Conservation (phyloP, 23 red algal species). For the Agarophyton chilense region DNA sequence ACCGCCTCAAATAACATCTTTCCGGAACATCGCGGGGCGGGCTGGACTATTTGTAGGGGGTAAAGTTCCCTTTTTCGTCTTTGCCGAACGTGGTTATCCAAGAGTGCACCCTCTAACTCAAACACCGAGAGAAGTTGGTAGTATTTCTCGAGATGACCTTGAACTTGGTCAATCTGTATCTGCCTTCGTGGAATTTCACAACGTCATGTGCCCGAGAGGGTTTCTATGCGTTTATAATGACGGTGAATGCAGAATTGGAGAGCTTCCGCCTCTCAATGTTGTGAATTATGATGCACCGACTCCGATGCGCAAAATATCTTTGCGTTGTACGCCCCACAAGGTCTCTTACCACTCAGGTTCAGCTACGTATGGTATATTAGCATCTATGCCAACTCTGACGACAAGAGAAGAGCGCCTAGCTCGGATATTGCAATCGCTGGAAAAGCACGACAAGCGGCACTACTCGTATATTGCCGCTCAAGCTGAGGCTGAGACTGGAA, state of each 20-base stretch:
- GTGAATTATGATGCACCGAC: slow-evolving; percentile 66
- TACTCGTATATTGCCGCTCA: slow-evolving; percentile 56
- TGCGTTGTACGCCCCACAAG: slow-evolving; percentile 73
- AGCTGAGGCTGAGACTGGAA: slow-evolving; percentile 70
- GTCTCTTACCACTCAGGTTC: slow-evolving; percentile 75
- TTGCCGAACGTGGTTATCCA: slow-evolving; percentile 77
- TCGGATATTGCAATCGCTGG: slow-evolving; percentile 61
- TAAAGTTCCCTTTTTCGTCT: slow-evolving; percentile 56
- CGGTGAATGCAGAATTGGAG: slow-evolving; percentile 58
- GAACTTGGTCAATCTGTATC: slow-evolving; percentile 24
- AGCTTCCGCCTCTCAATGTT: slow-evolving; percentile 29
- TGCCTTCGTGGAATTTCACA: slow-evolving; percentile 77
- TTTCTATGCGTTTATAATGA: slow-evolving; percentile 66
- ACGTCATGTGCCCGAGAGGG: slow-evolving; percentile 73
- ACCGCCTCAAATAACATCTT: slow-evolving; percentile 18
- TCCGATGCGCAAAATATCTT: slow-evolving; percentile 64
- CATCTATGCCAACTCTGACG: slow-evolving; percentile 73
- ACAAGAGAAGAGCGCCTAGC: slow-evolving; percentile 57
- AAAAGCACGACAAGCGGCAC: slow-evolving; percentile 68
- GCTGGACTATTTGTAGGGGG: slow-evolving; percentile 71
- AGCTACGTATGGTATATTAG: slow-evolving; percentile 71
- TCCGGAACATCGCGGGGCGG: slow-evolving; percentile 69
- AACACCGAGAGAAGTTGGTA: background rate
- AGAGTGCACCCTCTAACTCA: slow-evolving; percentile 72
- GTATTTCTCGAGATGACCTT: slow-evolving; percentile 38